A percentile compares a stretch with the other conserved stretches of the same genome.
Evolutionary conservation across 2,329 filamentous ascomycete genomes (phyloP).

Genomic region (Sclerotinia glacialis): DNA sequence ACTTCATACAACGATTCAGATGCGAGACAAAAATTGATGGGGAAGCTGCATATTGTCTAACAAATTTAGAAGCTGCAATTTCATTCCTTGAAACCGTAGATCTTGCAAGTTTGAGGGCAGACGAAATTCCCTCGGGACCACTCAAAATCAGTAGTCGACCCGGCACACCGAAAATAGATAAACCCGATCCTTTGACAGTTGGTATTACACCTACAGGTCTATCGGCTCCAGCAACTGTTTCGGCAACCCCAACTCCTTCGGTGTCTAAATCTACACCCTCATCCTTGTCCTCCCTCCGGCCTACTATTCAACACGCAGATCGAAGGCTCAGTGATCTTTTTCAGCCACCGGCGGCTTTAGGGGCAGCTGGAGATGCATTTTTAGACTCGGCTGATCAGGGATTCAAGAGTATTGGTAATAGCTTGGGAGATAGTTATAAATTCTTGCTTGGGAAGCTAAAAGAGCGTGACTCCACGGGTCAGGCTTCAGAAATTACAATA

Average conservation of each 20-base stretch:
- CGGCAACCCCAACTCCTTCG: constrained; percentile 36
- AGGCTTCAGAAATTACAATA: constrained; percentile 55
- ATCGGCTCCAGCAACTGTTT: constrained; percentile 30
- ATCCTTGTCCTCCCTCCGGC: constrained; percentile 37
- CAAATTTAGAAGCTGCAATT: constrained; percentile 91
- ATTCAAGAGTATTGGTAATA: constrained; percentile 86
- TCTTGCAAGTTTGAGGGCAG: constrained; percentile 78
- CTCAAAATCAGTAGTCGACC: constrained; percentile 53
- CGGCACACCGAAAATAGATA: constrained; percentile 45
- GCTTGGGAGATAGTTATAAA: constrained; percentile 87
- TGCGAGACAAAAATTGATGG: constrained; percentile 83
- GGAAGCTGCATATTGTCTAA: constrained; percentile 92
- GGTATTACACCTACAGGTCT: constrained; percentile 37
- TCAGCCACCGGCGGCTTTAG: constrained; percentile 77
- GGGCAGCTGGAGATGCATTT: constrained; percentile 79
- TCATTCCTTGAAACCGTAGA: constrained; percentile 95
- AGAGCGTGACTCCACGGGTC: constrained; percentile 57
- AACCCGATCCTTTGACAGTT: constrained; percentile 34
- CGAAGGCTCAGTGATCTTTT: constrained; percentile 81
- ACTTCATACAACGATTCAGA: constrained; percentile 90
- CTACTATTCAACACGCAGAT: constrained; percentile 53
- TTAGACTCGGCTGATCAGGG: constrained; percentile 87
- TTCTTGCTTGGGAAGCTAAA: constrained; percentile 87
- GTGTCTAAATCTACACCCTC: constrained; percentile 38
- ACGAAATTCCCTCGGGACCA: constrained; percentile 70